Base-by-base conservation (phyloP, 768 basidiomycete species). In the Tulasnella sp. region DNA sequence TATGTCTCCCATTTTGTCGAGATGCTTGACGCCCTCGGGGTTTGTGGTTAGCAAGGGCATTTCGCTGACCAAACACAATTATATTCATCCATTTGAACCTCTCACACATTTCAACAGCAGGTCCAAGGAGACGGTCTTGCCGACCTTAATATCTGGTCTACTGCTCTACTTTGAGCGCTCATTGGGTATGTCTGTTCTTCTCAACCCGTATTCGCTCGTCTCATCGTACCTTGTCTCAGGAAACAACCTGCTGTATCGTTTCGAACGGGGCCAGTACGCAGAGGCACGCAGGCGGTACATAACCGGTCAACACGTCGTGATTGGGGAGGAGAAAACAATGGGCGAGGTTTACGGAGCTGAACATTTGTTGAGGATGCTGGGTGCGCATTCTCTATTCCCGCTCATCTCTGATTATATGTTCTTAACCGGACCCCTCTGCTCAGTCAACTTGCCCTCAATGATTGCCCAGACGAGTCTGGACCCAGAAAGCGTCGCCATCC, bases 91-190 rank as follows among this genome's bases (percentile, higher is more conserved):
- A 32, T 13, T 18, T 15, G 61, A 32, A 23, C 29, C 35, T 35
- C 11, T 13, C 16, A 16, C 26, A 10, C 32, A 23, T 15, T 26
- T 18, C 15, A 26, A 35, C 18, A 29, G 29, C 55, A 91, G 91
- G 70, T 91, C 94, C 77, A 91, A 93, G 0, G 85, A 86, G 10
- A 86, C 91, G 3, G 85, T 97, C 13, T 86, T 93, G 10, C 90
- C 91, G 23, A 96, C 95, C 5, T 91, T 98, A 77, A 86, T 94
- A 61, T 90, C 93, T 1, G 97, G 97, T 0, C 87, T 99, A 15
- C 89, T 91, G 73, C 88, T 93, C 69, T 99, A 99, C 86, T 99
- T 99, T 82, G 95, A 99, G 84, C 92, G 94, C 42, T 91, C 95
- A 0, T 88, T 94, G 1, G 93, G 77, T 77, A 72, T 18, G 61